Evolutionary conservation across 352 stramenopile genomes (phyloP), one percentile per base, ranked within the genome.

Genomic region (Thraustochytrium sp.): DNA sequence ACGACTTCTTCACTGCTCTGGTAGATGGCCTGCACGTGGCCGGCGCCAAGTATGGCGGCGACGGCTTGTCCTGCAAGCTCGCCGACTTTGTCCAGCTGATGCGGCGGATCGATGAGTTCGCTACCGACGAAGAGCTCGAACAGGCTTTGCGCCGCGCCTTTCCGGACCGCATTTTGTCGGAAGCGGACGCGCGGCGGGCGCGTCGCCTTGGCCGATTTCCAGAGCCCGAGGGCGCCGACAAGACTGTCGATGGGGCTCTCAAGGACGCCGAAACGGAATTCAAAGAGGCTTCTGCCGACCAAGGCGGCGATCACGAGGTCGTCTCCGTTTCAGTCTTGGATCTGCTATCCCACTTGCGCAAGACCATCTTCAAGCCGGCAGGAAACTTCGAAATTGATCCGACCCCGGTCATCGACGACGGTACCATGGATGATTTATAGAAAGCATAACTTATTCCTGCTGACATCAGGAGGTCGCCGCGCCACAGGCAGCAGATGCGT

Each of bases 21-120:
- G n/a, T 37, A 26, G 74, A 82, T 16, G 37, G 74, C 31, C 74
- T 82, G n/a, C 56, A 68, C 18, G 55, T 82, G 37, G 74, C 74
- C 21, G 36, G 51, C 29, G 1, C 61, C 36, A 82, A 68, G 55
- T 82, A 82, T 37, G n/a, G 34, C 37, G 8, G 16, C 11, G 23
- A 37, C n/a, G 34, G 34, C 26, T 21, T 1, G n/a, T n/a, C n/a
- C 0, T 82, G 74, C 74, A 82, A 82, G 55, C 44, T 80, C 8
- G 49, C 11, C 16, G 68, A 80, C 53, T 38, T 80, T 8, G 38
- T 51, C 26, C 31, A 72, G 13, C 31, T 64, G 13, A 5, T 80
- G 34, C 48, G 38, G 5, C 76, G 76, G 38, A 65, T 61, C 13
- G 68, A 80, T 42, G 48, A 65, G 23, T 3, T n/a, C 4, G 23